Evolutionary conservation across 2,329 filamentous ascomycete genomes (phyloP), one percentile per base, ranked within the genome.

Genomic region (Immersiporthe knoxdaviesiana): DNA sequence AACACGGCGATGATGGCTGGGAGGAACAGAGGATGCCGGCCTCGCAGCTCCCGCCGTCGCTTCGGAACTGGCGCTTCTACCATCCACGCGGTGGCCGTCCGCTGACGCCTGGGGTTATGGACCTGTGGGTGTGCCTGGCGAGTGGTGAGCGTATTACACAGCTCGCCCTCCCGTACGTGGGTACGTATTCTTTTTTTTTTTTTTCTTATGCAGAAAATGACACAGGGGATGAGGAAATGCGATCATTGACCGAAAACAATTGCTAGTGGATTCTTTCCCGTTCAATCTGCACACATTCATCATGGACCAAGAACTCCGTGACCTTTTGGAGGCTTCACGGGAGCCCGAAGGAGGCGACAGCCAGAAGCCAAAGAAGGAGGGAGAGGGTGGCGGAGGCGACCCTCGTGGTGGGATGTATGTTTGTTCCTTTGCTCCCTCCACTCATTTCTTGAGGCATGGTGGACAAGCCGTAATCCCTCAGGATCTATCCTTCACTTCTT

Each of bases 91-190:
- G 61, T 18, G 61, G 60, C 18, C 35, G 39, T 30, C 61, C 56
- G 32, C 44, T 68, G 2, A 64, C 58, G 2, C 70, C 69, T 30
- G 79, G 78, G 62, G 76, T 81, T 39, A 81, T 87, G 4, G 91
- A 93, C 75, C 83, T 91, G 77, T 94, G 91, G 91, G 80, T 92
- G 3, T 84, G 87, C 35, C 84, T 91, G 67, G 78, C 82, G 1
- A 87, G 86, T 18, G 84, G 85, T 1, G 85, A 87, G 70, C 84
- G 79, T 50, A 92, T 91, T 81, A 92, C 87, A 1, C 85, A 91
- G 73, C 84, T 85, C 3, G 83, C 84, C 1, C 80, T 94, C 1
- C 90, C 87, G 0, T 93, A 87, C n/a, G 35, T 67, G 10, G 37
- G 58, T 56, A 12, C 61, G 56, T 12, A 8, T 52, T 50, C 3